Base-by-base conservation (phyloP, 441 rosid genomes). In the Dalechampia spathulata region DNA sequence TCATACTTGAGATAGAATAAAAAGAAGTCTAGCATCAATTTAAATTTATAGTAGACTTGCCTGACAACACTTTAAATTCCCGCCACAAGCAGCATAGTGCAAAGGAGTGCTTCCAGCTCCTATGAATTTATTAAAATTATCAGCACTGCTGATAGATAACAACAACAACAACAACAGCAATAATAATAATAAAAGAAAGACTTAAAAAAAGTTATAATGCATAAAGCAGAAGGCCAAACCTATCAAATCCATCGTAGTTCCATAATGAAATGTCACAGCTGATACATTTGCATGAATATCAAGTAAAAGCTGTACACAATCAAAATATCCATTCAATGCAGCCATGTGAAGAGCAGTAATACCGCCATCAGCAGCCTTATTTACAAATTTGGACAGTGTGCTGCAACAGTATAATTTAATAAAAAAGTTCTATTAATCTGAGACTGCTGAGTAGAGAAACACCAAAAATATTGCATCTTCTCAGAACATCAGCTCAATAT, bases 31-130 rank as follows among this genome's bases (percentile, higher is more conserved):
- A 62, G 36, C 45, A 49, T 15, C 38, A n/a, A 30, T 43, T 40
- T 53, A 4, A 7, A 42, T 44, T 3, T n/a, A 21, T 38, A 62
- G n/a, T 47, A 55, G 51, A 73, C 78, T 78, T 80, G 75, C 97
- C 89, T 93, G 97, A 69, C 97, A 93, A 69, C 99, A 86, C 65
- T 93, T 89, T 42, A 87, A 78, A 72, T 87, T 87, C 53, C 99
- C 97, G 58, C 99, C 97, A 69, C 99, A 89, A 57, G 97, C 97
- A 36, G 99, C 96, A 61, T 85, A 93, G 45, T 93, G 99, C 75
- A 93, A 80, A 60, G 99, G 96, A 51, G 92, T 86, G 78, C 97
- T 89, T 68, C 97, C 97, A 13, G 99, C 97, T 69, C 99, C 99
- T 92, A 58, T 22, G 70, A 36, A 42, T 30, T 63, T 41, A 58